Evolutionary conservation across 106 monocot genomes (phyloP).

Genomic region (Platanthera guangdongensis): DNA sequence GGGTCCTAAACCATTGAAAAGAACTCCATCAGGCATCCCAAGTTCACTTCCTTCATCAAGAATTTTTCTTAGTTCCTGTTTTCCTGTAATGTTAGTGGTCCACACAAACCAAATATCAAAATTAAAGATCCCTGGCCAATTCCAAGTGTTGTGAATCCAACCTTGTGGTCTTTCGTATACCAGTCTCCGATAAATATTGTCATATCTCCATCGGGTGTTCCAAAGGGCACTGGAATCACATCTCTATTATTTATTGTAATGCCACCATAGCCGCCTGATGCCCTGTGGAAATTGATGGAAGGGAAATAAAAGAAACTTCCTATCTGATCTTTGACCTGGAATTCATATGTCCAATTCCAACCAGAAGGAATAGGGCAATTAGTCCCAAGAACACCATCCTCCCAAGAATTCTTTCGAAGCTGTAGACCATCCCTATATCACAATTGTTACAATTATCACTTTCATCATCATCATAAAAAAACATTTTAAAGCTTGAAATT

Average conservation of each 20-base stretch:
- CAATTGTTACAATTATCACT: slow-evolving; percentile 8
- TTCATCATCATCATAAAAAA: slow-evolving; percentile 1
- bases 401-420: slow-evolving; percentile 90
- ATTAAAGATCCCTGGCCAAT: not conserved
- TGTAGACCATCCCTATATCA: slow-evolving; percentile 80
- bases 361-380: slow-evolving; percentile 95
- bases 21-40: slow-evolving; percentile 74
- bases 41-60: slow-evolving; percentile 60
- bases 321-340: slow-evolving; percentile 98
- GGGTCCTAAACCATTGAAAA: slow-evolving; percentile 85
- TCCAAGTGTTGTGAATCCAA: slow-evolving; percentile 17
- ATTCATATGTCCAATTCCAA: slow-evolving; percentile 98
- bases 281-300: slow-evolving; percentile 76
- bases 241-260: slow-evolving; percentile 85
- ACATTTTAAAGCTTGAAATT: not conserved
- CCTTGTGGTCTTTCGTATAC: slow-evolving; percentile 66
- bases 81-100: slow-evolving; percentile 16
- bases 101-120: slow-evolving; percentile 9
- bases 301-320: slow-evolving; percentile 95
- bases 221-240: slow-evolving; percentile 89
- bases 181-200: slow-evolving; percentile 82
- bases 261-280: slow-evolving; percentile 91
- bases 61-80: slow-evolving; percentile 56
- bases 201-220: slow-evolving; percentile 85
- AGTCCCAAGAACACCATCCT: slow-evolving; percentile 93